Conservation (phyloP, 768 basidiomycete species). For the Boletus eberwhitei region DNA sequence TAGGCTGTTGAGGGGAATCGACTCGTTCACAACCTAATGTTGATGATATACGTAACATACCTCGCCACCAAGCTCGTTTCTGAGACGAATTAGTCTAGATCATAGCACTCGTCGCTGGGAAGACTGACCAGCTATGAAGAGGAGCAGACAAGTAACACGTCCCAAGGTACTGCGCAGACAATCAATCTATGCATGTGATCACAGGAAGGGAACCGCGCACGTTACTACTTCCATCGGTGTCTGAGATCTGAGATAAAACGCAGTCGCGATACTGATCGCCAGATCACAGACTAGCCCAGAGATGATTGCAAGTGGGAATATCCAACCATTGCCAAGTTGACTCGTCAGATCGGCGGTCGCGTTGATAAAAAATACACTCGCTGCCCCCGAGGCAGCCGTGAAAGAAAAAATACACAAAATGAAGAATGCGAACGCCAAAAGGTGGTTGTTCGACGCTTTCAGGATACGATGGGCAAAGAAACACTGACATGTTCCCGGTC, state of each 20-base stretch:
- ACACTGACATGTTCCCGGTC: conserved; percentile 6
- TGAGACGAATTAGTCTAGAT: conserved; percentile 4
- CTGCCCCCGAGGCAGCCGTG: conserved; percentile 20
- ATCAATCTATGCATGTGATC: not conserved
- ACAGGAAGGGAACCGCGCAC: conserved; percentile 1
- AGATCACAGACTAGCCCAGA: conserved; percentile 20
- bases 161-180: conserved; percentile 3
- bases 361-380: conserved; percentile 15
- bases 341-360: not conserved
- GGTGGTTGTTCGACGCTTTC: conserved; percentile 12
- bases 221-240: not conserved
- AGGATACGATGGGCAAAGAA: conserved; percentile 22
- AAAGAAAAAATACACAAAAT: conserved; percentile 19
- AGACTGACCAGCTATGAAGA: conserved; percentile 13
- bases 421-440: conserved; percentile 12
- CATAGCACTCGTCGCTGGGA: not conserved
- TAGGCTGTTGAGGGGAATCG: conserved; percentile 2
- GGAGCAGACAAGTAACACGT: not conserved
- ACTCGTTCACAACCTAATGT: too few species aligned
- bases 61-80: conserved; percentile 15
- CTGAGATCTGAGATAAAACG: conserved; percentile 8
- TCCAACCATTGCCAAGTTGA: conserved; percentile 14
- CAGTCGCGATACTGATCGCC: conserved; percentile 5
- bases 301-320: conserved; percentile 18
- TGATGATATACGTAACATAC: conserved; percentile 1